Evolutionary conservation across 192 early-diverging fungal genomes (phyloP).

Genomic region (Backusella luteola): DNA sequence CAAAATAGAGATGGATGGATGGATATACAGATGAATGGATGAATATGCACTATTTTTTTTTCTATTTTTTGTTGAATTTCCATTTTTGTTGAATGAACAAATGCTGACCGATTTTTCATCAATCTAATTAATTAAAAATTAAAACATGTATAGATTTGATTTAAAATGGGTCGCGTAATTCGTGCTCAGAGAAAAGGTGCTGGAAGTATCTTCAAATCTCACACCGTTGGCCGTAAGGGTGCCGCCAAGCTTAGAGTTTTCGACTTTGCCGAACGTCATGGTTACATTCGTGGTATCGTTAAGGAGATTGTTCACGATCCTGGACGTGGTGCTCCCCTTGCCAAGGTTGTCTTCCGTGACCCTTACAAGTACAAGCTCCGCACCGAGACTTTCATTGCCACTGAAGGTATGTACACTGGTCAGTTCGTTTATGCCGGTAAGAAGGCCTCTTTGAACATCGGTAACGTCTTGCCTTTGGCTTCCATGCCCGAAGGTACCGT

Average conservation of each 20-base stretch:
- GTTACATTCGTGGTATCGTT: conserved; percentile 96
- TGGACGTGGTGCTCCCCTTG: conserved; percentile 95
- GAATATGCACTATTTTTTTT: neutral
- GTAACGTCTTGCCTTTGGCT: conserved; percentile 92
- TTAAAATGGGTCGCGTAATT: conserved; percentile 97
- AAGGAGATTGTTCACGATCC: conserved; percentile 99
- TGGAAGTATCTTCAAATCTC: conserved; percentile 98
- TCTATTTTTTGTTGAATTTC: neutral
- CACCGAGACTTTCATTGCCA: conserved; percentile 94
- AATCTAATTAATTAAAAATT: neutral
- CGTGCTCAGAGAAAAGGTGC: conserved; percentile 95
- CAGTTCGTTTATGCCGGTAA: conserved; percentile 99
- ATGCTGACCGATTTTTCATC: conserved; percentile 3
- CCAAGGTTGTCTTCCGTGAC: conserved; percentile 57
- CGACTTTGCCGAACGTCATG: conserved; percentile 96
- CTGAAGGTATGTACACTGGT: conserved; percentile 98
- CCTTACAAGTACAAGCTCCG: conserved; percentile 71
- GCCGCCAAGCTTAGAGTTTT: conserved; percentile 94
- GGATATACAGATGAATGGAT: neutral
- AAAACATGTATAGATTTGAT: conserved; percentile 10
- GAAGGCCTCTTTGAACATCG: conserved; percentile 90
- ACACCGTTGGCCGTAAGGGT: conserved; percentile 90
- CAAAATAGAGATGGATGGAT: neutral
- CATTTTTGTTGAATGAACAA: conserved; percentile 1
- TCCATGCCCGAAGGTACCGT: conserved; percentile 99